Conservation (phyloP, 805 yeast genomes). For the Candida anglica region DNA sequence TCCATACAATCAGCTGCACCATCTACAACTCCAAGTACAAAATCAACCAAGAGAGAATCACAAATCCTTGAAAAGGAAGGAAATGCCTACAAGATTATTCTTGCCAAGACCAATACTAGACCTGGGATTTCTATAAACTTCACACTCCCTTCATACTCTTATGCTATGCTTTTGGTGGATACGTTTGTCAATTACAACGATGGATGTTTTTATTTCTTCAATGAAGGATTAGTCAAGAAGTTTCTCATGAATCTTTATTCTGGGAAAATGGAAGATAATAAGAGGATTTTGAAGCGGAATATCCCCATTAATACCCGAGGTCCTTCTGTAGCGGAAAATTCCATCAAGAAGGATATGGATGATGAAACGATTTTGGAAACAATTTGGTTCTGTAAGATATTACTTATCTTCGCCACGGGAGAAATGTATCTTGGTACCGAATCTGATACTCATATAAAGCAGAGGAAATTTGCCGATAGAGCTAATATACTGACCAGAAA, state of each 20-base stretch:
- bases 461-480: too few species aligned
- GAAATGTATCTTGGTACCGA: conserved; percentile 82
- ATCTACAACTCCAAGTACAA: background rate
- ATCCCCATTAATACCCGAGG: conserved; percentile 13
- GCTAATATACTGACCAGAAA: too few species aligned
- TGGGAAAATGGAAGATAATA: conserved; percentile 38
- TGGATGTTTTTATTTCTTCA: conserved; percentile 81
- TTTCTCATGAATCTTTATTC: conserved; percentile 62
- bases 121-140: conserved; percentile 69
- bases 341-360: conserved; percentile 40
- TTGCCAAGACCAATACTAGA: conserved; percentile 63
- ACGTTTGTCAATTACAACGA: conserved; percentile 76
- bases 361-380: conserved; percentile 65
- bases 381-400: conserved; percentile 75
- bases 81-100: conserved; percentile 66
- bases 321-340: conserved; percentile 32
- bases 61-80: conserved; percentile 68
- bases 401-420: conserved; percentile 72
- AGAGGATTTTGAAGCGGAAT: conserved; percentile 33
- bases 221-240: conserved; percentile 73
- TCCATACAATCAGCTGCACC: conserved; percentile 1
- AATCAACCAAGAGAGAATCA: conserved; percentile 40
- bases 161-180: conserved; percentile 71
- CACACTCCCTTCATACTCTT: conserved; percentile 70
- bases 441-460: conserved; percentile 54